These are phyloP conservation scores for Emergomyces africanus DNA, from an alignment of 2,329 filamentous ascomycete species.

Conservation along the genomic window DNA sequence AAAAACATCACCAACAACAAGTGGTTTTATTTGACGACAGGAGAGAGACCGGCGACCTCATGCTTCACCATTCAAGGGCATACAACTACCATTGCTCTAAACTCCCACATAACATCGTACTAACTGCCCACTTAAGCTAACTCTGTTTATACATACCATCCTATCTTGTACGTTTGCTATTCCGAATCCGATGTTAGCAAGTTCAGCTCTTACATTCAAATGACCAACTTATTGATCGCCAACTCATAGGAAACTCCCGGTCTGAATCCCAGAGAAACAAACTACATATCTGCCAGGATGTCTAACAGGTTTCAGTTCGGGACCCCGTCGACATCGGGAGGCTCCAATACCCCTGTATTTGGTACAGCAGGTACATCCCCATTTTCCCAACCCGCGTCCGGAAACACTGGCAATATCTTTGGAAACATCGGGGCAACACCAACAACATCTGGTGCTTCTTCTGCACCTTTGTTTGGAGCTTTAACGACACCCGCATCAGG, in stretches of 20 bases:
- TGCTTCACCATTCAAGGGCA: background rate
- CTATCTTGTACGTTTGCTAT: background rate
- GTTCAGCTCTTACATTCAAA: background rate
- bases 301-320: slow-evolving; percentile 28
- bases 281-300: slow-evolving; percentile 12
- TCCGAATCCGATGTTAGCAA: background rate
- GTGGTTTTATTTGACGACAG: background rate
- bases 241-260: background rate
- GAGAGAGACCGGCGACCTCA: background rate
- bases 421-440: slow-evolving; percentile 9
- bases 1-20: background rate
- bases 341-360: slow-evolving; percentile 12
- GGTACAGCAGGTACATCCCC: slow-evolving; percentile 1
- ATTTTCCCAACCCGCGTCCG: slow-evolving; percentile 6
- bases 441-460: slow-evolving; percentile 1
- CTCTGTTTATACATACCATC: no score
- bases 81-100: background rate
- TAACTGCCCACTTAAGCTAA: background rate
- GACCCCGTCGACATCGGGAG: slow-evolving; percentile 22
- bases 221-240: background rate
- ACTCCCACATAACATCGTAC: background rate
- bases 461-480: slow-evolving; percentile 4
- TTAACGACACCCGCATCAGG: background rate
- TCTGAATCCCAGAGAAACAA: background rate
- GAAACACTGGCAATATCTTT: slow-evolving; percentile 8